These are phyloP conservation scores for Penicillium sclerotiorum DNA, from an alignment of 2,329 filamentous ascomycete genomes.

Conservation along the genomic window DNA sequence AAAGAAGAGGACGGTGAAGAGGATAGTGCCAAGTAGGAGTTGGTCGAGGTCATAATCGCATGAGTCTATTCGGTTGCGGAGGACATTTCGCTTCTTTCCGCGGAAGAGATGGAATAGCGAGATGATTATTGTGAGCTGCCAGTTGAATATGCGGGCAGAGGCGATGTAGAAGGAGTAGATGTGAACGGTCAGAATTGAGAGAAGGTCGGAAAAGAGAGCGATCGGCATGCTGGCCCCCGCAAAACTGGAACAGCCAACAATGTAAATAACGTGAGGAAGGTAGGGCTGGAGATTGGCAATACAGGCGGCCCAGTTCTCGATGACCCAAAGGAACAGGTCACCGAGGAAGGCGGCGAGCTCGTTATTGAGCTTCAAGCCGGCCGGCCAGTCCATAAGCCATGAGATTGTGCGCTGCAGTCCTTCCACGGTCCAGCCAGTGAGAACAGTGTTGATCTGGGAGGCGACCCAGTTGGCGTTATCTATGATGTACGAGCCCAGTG, in stretches of 20 bases:
- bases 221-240: conserved; percentile 97
- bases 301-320: conserved; percentile 94
- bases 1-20: conserved; percentile 95
- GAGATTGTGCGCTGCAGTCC: conserved; percentile 85
- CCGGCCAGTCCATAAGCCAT: conserved; percentile 96
- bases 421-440: conserved; percentile 82
- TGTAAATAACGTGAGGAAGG: conserved; percentile 83
- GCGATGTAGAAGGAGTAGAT: conserved; percentile 99
- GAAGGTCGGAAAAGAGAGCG: conserved; percentile 88
- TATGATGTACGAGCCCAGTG: conserved; percentile 92
- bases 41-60: conserved; percentile 99
- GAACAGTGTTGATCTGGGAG: conserved; percentile 71
- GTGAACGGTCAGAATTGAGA: conserved; percentile 89
- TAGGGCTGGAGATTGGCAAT: conserved; percentile 76
- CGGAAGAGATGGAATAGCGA: conserved; percentile 99
- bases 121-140: conserved; percentile 95
- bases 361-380: conserved; percentile 90
- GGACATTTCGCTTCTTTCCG: conserved; percentile 95
- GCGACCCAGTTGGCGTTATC: conserved; percentile 89
- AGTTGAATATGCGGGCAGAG: conserved; percentile 95
- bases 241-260: conserved; percentile 93
- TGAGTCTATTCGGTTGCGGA: conserved; percentile 96
- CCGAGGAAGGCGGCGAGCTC: conserved; percentile 93
- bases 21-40: conserved; percentile 89
- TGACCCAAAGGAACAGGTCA: conserved; percentile 96